phyloP scores from a whole-genome alignment of 306 rosid genomes.

The Sicyos edulis region DNA sequence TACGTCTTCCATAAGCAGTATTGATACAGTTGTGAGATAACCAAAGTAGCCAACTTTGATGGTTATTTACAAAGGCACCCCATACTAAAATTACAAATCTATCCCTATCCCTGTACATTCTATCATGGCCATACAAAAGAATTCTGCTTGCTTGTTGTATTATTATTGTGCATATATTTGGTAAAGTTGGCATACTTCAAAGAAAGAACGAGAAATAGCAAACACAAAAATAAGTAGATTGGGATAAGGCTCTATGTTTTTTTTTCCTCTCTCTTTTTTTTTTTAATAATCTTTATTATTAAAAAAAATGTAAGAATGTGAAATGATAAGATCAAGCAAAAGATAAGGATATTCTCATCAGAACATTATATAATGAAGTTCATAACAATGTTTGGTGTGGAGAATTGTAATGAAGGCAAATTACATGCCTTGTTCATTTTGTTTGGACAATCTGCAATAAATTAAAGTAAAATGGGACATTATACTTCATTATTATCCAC shows the following conservation, averaged over 20 bases:
- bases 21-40: too few relatives aligned
- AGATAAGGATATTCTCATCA: background rate
- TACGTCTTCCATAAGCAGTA: too few relatives aligned
- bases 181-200: background rate
- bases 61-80: too few relatives aligned
- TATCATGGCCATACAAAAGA: background rate
- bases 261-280: background rate
- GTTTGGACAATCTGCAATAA: background rate
- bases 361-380: background rate
- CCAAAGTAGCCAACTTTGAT: too few relatives aligned
- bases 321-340: slow-evolving; percentile 16
- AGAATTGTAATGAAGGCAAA: slow-evolving; percentile 13
- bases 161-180: background rate
- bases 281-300: too few relatives aligned
- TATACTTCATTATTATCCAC: too few relatives aligned
- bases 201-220: too few relatives aligned
- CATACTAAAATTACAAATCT: too few relatives aligned
- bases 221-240: background rate
- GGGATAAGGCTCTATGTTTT: background rate
- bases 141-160: background rate
- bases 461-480: too few relatives aligned
- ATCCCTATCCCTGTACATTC: too few relatives aligned
- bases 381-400: slow-evolving; percentile 3
- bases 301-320: background rate
- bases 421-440: background rate